Base-by-base conservation (phyloP, 2,329 filamentous ascomycete species). In the Apiospora kogelbergensis region DNA sequence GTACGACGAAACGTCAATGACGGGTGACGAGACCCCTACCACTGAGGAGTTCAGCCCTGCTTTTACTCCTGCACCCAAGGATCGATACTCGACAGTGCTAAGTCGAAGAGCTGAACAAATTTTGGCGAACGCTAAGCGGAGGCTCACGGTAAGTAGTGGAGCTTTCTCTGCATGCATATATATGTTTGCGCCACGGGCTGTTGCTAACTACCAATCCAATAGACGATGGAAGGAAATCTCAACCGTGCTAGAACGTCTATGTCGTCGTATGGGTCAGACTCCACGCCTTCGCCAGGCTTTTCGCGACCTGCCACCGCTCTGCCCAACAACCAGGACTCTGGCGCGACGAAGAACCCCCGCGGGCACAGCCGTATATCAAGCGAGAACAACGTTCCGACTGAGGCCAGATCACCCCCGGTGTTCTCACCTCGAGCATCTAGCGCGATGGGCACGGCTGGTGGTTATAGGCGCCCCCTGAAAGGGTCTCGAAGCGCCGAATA, bases 211-310 rank as follows among this genome's bases (percentile, higher is more conserved):
- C 7, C 22, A 22, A 64, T 22, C 45, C 68, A 65, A 26, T 78
- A 97, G 94, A 92, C 93, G 41, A 97, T 98, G 94, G 95, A 98
- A 81, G 94, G 92, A 45, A 98, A 98, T 74, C 84, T 98, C 24
- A 91, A 87, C 69, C 91, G 93, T 70, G 95, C 94, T 40, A 89
- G 93, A 74, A 89, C 88, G 72, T 91, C 91, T 11, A 83, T 79
- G 15, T 79, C 78, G 5, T 73, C 72, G 17, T 66, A 77, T 76
- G 73, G 75, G 3, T 88, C 86, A 2, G 81, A 81, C 11, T 88
- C 86, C 22, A 87, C 85, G 1, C 84, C 87, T 17, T 87, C 84
- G 67, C 88, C 86, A 4, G 81, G 82, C 0, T 81, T 84, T 10
- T 78, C 81, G 42, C 80, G 83, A 60, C 76, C 84, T 71, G 68